A percentile compares a stretch with the other conserved stretches of the same genome.
These are phyloP conservation scores for Tolypocladium sp. DNA, from an alignment of 2,329 filamentous ascomycete species.

Conservation along the genomic window DNA sequence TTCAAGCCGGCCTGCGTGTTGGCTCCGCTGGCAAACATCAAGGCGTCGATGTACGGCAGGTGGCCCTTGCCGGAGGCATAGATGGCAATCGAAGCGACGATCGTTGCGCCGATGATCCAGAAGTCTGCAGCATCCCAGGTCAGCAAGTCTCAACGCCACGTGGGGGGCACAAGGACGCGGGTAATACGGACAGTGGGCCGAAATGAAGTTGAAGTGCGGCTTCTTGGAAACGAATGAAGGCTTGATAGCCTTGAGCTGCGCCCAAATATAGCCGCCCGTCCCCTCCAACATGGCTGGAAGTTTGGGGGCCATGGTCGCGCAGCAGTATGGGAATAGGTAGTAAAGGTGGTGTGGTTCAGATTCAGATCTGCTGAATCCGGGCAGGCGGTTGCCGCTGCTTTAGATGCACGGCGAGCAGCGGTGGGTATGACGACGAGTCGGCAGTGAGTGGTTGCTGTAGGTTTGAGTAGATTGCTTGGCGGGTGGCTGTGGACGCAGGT, in stretches of 20 bases:
- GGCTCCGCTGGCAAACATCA: constrained; percentile 79
- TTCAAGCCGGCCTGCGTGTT: constrained; percentile 93
- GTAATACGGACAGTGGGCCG: constrained; percentile 58
- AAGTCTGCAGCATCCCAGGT: constrained; percentile 43
- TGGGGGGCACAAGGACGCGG: background rate
- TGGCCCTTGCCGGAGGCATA: constrained; percentile 50
- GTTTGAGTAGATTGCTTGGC: background rate
- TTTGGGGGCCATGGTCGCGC: background rate
- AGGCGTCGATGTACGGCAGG: constrained; percentile 72
- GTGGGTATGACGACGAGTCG: background rate
- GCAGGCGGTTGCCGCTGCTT: background rate
- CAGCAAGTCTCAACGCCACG: constrained; percentile 6
- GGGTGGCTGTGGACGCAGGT: background rate
- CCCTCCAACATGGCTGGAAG: constrained; percentile 20
- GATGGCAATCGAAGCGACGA: constrained; percentile 70
- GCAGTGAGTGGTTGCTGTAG: background rate
- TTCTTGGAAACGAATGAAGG: constrained; percentile 49
- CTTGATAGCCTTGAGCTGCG: constrained; percentile 38
- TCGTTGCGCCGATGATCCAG: constrained; percentile 66
- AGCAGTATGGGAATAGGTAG: constrained; percentile 1
- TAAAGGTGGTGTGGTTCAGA: background rate
- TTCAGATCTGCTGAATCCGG: background rate
- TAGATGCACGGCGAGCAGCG: background rate
- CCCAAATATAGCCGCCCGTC: constrained; percentile 24
- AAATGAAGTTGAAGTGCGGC: constrained; percentile 74